Evolutionary conservation across 129 eudicot species (phyloP).

Genomic region (Lactuca sativa): DNA sequence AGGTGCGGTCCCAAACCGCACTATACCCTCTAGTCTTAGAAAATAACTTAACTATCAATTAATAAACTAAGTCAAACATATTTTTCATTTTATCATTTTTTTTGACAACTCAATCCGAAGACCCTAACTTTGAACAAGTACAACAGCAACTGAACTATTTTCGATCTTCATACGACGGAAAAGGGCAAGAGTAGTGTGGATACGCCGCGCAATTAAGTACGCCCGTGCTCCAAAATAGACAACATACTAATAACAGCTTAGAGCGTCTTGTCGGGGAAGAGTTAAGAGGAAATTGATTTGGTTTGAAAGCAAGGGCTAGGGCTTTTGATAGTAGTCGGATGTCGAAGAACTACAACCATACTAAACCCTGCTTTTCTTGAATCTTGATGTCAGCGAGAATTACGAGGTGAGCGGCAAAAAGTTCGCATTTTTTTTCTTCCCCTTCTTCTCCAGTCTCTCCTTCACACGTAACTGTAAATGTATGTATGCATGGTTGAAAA

Average conservation of each 20-base stretch:
- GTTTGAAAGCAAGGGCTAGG: constrained; percentile 11
- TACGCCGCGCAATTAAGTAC: background rate
- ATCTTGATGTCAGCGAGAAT: constrained; percentile 3
- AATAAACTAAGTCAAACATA: too few species aligned
- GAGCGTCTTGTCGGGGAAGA: background rate
- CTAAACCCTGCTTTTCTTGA: background rate
- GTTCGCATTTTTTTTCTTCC: background rate
- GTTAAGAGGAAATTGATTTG: background rate
- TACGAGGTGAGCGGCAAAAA: constrained; percentile 7
- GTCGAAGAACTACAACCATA: constrained; percentile 7
- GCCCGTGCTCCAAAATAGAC: background rate
- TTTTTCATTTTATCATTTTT: too few species aligned
- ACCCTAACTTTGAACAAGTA: too few species aligned
- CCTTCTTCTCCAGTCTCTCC: background rate
- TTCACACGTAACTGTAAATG: constrained; percentile 16
- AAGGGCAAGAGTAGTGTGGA: background rate
- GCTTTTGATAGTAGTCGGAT: constrained; percentile 1
- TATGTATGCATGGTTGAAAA: constrained; percentile 25
- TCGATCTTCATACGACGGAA: background rate
- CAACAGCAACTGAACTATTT: background rate
- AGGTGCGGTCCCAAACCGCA: too few species aligned
- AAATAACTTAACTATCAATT: too few species aligned
- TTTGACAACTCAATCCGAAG: too few species aligned
- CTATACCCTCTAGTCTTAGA: too few species aligned
- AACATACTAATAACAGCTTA: background rate